These are phyloP conservation scores for Candida qinlingensis DNA, from an alignment of 805 yeast genomes.

Conservation along the genomic window DNA sequence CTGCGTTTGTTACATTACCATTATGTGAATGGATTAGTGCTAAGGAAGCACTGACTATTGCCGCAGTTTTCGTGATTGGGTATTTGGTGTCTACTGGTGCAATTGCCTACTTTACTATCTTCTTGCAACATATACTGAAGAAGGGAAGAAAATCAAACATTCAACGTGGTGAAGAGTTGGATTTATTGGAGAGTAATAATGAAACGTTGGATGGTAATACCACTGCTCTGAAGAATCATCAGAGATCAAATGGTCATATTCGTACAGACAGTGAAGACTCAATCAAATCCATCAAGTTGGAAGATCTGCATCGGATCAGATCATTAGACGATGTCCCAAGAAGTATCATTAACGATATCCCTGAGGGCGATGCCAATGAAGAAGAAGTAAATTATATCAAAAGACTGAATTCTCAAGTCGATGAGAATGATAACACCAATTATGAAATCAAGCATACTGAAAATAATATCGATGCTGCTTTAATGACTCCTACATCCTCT, in stretches of 20 bases:
- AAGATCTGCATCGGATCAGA: slow-evolving; percentile 5
- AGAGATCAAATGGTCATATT: background rate
- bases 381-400: slow-evolving; percentile 17
- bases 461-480: background rate
- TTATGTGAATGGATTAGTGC: slow-evolving; percentile 60
- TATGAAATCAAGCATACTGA: background rate
- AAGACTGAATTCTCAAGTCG: slow-evolving; percentile 5
- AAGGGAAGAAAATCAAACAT: slow-evolving; percentile 18
- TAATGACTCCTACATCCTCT: background rate
- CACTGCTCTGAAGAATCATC: slow-evolving; percentile 6
- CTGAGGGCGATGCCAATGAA: slow-evolving; percentile 23
- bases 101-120: slow-evolving; percentile 43
- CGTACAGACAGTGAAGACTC: background rate
- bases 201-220: slow-evolving; percentile 7
- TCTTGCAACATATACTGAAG: slow-evolving; percentile 29
- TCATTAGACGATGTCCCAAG: slow-evolving; percentile 12
- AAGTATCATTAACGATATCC: slow-evolving; percentile 16
- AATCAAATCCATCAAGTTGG: background rate
- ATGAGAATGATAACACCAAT: background rate
- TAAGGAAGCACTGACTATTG: slow-evolving; percentile 66
- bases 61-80: slow-evolving; percentile 68
- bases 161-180: slow-evolving; percentile 28
- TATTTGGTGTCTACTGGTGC: slow-evolving; percentile 46
- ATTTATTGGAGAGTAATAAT: slow-evolving; percentile 5
- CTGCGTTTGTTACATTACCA: slow-evolving; percentile 70